A percentile compares a stretch with the other conserved stretches of the same genome.
Conservation (phyloP, 2,329 filamentous ascomycete genomes). For the Clonostachys sp. region DNA sequence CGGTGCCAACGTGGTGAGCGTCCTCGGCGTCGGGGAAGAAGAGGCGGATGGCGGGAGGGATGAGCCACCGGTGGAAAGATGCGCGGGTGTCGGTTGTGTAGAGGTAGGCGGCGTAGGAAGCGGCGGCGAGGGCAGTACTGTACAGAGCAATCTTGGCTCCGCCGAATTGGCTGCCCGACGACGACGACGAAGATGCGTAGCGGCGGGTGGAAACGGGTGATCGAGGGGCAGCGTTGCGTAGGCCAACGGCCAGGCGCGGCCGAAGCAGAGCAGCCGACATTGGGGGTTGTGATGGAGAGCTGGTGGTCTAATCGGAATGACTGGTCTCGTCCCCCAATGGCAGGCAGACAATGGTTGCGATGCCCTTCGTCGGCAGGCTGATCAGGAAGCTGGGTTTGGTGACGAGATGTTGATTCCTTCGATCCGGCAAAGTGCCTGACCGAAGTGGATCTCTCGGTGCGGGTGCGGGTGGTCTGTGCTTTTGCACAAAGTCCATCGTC, state of each 20-base stretch:
- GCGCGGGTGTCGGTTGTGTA: slow-evolving; percentile 74
- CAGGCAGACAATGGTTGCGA: too few relatives aligned
- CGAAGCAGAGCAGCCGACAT: not conserved
- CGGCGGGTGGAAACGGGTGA: slow-evolving; percentile 10
- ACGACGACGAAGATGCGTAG: slow-evolving; percentile 22
- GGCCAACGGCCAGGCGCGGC: not conserved
- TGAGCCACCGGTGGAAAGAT: slow-evolving; percentile 62
- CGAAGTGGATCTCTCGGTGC: too few relatives aligned
- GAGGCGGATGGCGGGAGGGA: slow-evolving; percentile 61
- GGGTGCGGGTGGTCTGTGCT: too few relatives aligned
- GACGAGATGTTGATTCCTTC: too few relatives aligned
- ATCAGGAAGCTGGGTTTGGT: too few relatives aligned
- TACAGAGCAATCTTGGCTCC: slow-evolving; percentile 12
- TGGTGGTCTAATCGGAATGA: too few relatives aligned
- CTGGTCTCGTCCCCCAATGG: too few relatives aligned
- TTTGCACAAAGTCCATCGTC: too few relatives aligned
- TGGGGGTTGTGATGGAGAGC: not conserved
- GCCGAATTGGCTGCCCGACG: slow-evolving; percentile 6
- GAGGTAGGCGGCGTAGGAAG: slow-evolving; percentile 49
- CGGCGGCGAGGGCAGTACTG: slow-evolving; percentile 31
- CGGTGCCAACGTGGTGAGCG: slow-evolving; percentile 79
- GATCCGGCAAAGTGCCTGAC: too few relatives aligned
- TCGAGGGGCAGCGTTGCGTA: not conserved
- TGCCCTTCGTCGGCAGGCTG: too few relatives aligned
- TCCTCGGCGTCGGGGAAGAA: slow-evolving; percentile 78